phyloP scores from a whole-genome alignment of 768 basidiomycete species.

The Leccinum boreale region DNA sequence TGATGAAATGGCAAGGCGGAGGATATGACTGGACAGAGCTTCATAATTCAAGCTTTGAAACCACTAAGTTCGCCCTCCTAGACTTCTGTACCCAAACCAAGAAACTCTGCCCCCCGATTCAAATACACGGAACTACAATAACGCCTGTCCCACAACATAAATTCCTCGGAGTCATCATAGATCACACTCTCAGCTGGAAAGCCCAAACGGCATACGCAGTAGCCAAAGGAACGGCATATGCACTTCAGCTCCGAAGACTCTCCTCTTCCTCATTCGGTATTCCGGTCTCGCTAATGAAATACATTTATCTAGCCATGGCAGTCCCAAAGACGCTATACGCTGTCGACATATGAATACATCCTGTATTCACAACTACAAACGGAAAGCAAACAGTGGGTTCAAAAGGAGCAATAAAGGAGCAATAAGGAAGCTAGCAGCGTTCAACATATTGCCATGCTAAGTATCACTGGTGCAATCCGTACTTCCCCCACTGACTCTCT shows the following conservation, averaged over 20 bases:
- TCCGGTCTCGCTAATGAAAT: fast-evolving
- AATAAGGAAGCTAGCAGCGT: too few species aligned
- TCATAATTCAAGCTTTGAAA: neutral
- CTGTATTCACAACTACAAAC: too few species aligned
- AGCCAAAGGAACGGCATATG: neutral
- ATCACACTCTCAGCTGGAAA: neutral
- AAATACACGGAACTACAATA: neutral
- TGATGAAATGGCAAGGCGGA: neutral
- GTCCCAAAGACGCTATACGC: too few species aligned
- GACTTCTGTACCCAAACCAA: neutral
- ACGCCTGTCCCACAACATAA: neutral
- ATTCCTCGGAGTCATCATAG: neutral
- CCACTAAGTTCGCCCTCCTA: neutral
- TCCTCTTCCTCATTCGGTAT: neutral
- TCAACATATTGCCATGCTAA: too few species aligned
- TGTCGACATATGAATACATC: too few species aligned
- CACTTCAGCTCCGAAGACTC: neutral
- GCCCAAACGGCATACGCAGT: neutral
- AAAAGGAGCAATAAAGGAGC: too few species aligned
- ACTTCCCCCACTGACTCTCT: too few species aligned
- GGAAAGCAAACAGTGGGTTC: too few species aligned
- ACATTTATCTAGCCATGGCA: too few species aligned
- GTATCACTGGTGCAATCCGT: too few species aligned
- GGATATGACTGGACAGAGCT: neutral
- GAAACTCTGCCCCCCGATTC: neutral